These are phyloP conservation scores for Pichia paraexigua DNA, from an alignment of 805 yeast species.

Conservation along the genomic window DNA sequence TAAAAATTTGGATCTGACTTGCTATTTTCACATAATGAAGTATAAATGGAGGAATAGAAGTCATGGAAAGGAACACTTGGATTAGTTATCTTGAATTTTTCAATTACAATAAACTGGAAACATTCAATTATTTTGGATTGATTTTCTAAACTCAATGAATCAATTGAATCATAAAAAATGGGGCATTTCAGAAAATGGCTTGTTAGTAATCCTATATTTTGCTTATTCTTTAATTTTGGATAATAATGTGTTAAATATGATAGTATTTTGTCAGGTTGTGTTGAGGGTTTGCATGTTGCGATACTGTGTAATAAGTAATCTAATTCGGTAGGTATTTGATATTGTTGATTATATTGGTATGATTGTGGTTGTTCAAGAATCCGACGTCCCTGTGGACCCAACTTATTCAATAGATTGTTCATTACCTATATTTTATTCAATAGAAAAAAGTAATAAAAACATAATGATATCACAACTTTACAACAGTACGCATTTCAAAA, in stretches of 20 bases:
- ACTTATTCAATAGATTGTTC: conserved; percentile 6
- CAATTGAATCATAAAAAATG: conserved; percentile 21
- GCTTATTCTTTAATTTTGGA: conserved; percentile 41
- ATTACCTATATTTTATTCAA: not conserved
- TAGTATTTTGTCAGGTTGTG: conserved; percentile 24
- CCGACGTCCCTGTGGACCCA: conserved; percentile 22
- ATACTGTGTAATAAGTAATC: conserved; percentile 41
- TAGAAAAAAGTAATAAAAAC: not conserved
- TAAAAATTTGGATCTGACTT: conserved; percentile 14
- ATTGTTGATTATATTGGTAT: not conserved
- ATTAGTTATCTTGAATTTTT: conserved; percentile 38
- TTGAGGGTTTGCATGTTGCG: conserved; percentile 31
- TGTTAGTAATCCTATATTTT: conserved; percentile 38
- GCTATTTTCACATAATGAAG: not conserved
- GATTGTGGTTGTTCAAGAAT: not conserved
- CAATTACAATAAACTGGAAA: conserved; percentile 37
- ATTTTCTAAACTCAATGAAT: conserved; percentile 23
- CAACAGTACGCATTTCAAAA: not conserved
- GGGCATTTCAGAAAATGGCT: conserved; percentile 39
- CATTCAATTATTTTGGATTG: conserved; percentile 39
- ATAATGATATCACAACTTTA: not conserved
- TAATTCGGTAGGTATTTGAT: conserved; percentile 31
- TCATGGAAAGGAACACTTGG: conserved; percentile 40
- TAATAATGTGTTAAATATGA: conserved; percentile 45
- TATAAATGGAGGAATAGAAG: conserved; percentile 29